Base-by-base conservation (phyloP, 1,284 basidiomycete species). In the Peniophora sp. region DNA sequence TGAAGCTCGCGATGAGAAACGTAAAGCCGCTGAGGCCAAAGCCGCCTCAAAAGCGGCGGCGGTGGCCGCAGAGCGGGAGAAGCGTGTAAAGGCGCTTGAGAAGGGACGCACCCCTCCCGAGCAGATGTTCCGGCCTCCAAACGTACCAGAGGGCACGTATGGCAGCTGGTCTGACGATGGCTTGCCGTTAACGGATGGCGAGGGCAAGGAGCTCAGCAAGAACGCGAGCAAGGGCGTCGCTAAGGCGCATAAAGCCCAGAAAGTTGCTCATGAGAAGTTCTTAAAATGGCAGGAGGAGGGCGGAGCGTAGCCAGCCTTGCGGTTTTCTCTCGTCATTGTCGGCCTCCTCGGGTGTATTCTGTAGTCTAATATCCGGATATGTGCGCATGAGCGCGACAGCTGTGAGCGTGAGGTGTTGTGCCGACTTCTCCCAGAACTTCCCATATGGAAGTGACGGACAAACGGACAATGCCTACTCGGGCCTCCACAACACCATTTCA, bases 121-220 rank as follows among this genome's bases (percentile, higher is more conserved):
- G 45, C 83, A 88, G 51, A 75, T 97, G 73, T 99, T 96, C 76
- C 87, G 77, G 63, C 85, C 89, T 6, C 92, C 92, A 3, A 75
- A 92, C 60, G 79, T 86, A 3, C 68, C 77, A 1, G 78, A 83
- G 55, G 83, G 80, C 47, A 71, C 65, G 17, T 98, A 89, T 60
- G 69, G 78, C 10, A 82, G 79, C 51, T 99, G 91, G 88, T 85
- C 97, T 66, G 88, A 86, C 48, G 65, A 75, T 35, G 97, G 97
- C 0, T 54, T 98, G 45, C 97, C 97, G 22, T 77, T 86, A 15
- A 86, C 85, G 36, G 93, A 96, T 61, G 79, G 75, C 0, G 79
- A 90, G 52, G 95, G 94, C 2, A 83, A 85, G 54, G 93, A 93
- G 58, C 66, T 99, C 41, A 85, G 83, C 59, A 98, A 97, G 73